Percentiles rank a stretch among this genome's conserved stretches.
Evolutionary conservation across 2,329 filamentous ascomycete genomes (phyloP).

Genomic region (Exserohilum turcica): DNA sequence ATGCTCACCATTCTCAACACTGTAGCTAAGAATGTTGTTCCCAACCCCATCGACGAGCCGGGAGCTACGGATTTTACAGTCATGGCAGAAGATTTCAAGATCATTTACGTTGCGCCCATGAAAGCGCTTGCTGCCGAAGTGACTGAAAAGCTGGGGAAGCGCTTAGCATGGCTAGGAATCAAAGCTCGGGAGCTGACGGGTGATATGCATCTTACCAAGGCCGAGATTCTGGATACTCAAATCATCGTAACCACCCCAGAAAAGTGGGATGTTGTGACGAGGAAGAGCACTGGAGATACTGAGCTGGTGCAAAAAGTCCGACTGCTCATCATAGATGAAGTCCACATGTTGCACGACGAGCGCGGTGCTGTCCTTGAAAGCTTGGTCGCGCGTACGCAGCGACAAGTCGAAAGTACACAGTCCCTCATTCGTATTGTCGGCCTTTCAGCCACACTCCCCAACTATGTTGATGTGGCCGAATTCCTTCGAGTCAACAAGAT

Average conservation of each 20-base stretch:
- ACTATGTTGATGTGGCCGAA: slow-evolving; percentile 95
- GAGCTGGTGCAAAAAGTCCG: slow-evolving; percentile 97
- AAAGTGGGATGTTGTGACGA: slow-evolving; percentile 98
- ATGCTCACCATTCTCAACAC: slow-evolving; percentile 95
- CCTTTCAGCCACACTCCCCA: slow-evolving; percentile 91
- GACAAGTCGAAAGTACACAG: slow-evolving; percentile 97
- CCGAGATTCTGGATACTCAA: slow-evolving; percentile 93
- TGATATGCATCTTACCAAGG: slow-evolving; percentile 98
- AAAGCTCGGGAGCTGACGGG: slow-evolving; percentile 93
- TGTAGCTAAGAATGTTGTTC: slow-evolving; percentile 81
- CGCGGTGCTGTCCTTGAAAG: slow-evolving; percentile 95
- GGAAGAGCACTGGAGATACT: slow-evolving; percentile 96
- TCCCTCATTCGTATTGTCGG: slow-evolving; percentile 96
- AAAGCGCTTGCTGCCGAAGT: slow-evolving; percentile 97
- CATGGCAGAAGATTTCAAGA: slow-evolving; percentile 89
- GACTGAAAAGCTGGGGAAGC: slow-evolving; percentile 89
- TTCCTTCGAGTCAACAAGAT: slow-evolving; percentile 95
- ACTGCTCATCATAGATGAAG: slow-evolving; percentile 95
- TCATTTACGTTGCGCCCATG: slow-evolving; percentile 99
- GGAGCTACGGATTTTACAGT: slow-evolving; percentile 79
- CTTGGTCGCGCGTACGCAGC: slow-evolving; percentile 88
- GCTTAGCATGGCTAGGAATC: slow-evolving; percentile 90
- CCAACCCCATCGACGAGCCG: slow-evolving; percentile 76
- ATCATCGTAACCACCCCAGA: slow-evolving; percentile 98
- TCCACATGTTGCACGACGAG: slow-evolving; percentile 99